Conservation (phyloP, 2,329 filamentous ascomycete species). For the Dichotomopilus funicola region DNA sequence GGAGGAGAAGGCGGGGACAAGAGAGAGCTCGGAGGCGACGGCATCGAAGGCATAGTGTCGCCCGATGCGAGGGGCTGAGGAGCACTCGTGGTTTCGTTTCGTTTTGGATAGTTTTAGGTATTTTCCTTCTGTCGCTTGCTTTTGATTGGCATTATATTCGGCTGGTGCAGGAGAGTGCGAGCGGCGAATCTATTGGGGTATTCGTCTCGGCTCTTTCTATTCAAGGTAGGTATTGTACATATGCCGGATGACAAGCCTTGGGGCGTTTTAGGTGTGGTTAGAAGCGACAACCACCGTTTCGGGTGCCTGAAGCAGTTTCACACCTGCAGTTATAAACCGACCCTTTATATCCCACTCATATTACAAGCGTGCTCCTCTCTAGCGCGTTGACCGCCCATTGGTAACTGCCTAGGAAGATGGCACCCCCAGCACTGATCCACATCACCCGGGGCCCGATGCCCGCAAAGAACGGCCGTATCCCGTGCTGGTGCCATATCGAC, state of each 20-base stretch:
- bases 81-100: not conserved
- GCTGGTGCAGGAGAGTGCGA: too few relatives aligned
- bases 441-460: slow-evolving; percentile 76
- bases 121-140: not conserved
- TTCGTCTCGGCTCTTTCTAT: not conserved
- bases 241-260: not conserved
- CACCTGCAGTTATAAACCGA: too few relatives aligned
- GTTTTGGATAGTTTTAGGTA: not conserved
- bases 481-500: slow-evolving; percentile 58
- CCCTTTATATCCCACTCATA: not conserved
- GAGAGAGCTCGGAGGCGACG: slow-evolving; percentile 1
- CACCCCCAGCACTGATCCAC: slow-evolving; percentile 92
- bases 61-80: not conserved
- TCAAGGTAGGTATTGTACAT: slow-evolving; percentile 12
- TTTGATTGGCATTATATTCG: too few relatives aligned
- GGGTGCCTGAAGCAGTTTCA: too few relatives aligned
- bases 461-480: slow-evolving; percentile 63
- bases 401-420: slow-evolving; percentile 90
- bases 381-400: slow-evolving; percentile 79
- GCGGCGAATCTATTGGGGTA: slow-evolving; percentile 6
- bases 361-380: slow-evolving; percentile 32
- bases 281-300: too few relatives aligned
- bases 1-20: slow-evolving; percentile 1
- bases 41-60: slow-evolving; percentile 1
- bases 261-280: too few relatives aligned